Conservation (phyloP, 345 rosid genomes). For the Nephelium lappaceum region DNA sequence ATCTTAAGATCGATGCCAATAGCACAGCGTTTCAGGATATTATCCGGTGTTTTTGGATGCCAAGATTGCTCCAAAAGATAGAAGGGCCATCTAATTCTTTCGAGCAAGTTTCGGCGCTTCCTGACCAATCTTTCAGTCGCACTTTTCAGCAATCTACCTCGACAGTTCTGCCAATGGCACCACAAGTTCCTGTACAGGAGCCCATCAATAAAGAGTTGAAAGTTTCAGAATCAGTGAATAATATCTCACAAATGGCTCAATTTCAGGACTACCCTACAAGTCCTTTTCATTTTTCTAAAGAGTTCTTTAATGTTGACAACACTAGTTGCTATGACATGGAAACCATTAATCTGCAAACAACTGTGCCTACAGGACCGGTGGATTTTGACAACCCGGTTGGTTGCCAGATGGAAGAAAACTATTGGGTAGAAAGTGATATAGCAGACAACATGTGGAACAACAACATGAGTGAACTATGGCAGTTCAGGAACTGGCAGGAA, state of each 20-base stretch:
- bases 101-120: background rate
- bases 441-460: constrained; percentile 41
- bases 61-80: constrained; percentile 50
- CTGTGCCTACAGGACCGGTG: constrained; percentile 11
- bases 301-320: constrained; percentile 17
- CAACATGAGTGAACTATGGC: constrained; percentile 39
- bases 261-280: constrained; percentile 29
- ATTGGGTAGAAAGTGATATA: constrained; percentile 37
- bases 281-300: constrained; percentile 17
- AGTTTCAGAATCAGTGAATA: constrained; percentile 26
- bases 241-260: constrained; percentile 22
- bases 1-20: constrained; percentile 57
- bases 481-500: constrained; percentile 24
- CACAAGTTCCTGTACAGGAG: background rate
- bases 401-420: constrained; percentile 28
- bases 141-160: constrained; percentile 3
- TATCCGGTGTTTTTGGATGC: constrained; percentile 56
- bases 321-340: constrained; percentile 32
- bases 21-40: constrained; percentile 57
- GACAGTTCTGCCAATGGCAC: background rate
- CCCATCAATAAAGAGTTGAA: background rate
- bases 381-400: constrained; percentile 20
- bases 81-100: constrained; percentile 20
- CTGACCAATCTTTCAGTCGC: constrained; percentile 13
- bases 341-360: constrained; percentile 12